phyloP scores from a whole-genome alignment of 331 rosid species.

The Ulmus americana region DNA sequence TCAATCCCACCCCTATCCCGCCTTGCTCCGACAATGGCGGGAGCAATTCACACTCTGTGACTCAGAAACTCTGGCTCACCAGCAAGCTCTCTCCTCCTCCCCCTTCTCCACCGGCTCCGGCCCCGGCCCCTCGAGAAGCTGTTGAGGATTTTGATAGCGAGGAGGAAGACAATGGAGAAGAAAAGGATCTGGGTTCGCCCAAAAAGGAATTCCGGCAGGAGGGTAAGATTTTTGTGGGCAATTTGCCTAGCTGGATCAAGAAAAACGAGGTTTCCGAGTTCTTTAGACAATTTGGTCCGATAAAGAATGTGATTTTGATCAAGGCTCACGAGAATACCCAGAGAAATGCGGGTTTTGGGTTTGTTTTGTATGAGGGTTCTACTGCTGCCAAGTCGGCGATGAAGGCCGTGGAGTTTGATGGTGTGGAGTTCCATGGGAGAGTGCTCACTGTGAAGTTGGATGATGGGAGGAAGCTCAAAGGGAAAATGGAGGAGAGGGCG shows the following conservation, averaged over 20 bases:
- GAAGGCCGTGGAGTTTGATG: conserved; percentile 87
- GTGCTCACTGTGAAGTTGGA: conserved; percentile 76
- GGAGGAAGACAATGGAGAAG: conserved; percentile 1
- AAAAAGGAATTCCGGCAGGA: conserved; percentile 49
- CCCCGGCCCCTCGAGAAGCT: conserved; percentile 7
- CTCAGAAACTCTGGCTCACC: conserved; percentile 78
- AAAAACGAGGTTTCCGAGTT: conserved; percentile 59
- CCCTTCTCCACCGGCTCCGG: neutral
- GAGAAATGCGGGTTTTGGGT: conserved; percentile 76
- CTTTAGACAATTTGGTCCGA: conserved; percentile 81
- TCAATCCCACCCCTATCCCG: conserved; percentile 24
- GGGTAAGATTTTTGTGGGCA: conserved; percentile 83
- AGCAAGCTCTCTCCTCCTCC: conserved; percentile 72
- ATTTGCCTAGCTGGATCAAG: conserved; percentile 75
- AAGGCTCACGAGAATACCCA: conserved; percentile 48
- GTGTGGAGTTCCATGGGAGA: conserved; percentile 83
- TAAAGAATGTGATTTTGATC: conserved; percentile 60
- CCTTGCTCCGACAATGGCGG: neutral
- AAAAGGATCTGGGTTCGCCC: conserved; percentile 8
- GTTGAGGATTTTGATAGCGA: conserved; percentile 5
- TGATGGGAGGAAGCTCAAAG: conserved; percentile 66
- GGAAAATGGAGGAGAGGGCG: conserved; percentile 45
- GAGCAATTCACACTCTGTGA: conserved; percentile 33
- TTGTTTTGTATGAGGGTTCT: conserved; percentile 52
- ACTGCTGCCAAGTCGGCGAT: conserved; percentile 55